These are phyloP conservation scores for Lepidopterella palustris DNA, from an alignment of 495 filamentous ascomycete genomes.

Conservation along the genomic window DNA sequence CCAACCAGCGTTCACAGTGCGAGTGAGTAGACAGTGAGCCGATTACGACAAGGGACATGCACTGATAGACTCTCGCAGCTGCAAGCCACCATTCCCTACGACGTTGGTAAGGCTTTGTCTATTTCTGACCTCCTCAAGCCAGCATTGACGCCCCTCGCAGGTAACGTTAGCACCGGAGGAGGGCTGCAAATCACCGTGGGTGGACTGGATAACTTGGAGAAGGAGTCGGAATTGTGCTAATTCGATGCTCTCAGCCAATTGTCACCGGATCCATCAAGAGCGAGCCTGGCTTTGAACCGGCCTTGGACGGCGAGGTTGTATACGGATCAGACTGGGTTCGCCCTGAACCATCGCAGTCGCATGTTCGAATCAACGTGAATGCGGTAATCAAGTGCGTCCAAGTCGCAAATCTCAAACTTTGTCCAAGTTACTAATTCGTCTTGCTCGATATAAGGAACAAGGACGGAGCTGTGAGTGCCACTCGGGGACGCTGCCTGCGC, in stretches of 20 bases:
- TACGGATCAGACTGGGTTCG: slow-evolving; percentile 1
- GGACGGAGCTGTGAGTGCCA: neutral
- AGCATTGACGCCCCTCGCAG: neutral
- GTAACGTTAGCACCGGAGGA: neutral
- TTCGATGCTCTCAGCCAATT: slow-evolving; percentile 4
- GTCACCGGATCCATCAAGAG: slow-evolving; percentile 1
- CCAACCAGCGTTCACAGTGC: slow-evolving; percentile 6
- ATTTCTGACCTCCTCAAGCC: neutral
- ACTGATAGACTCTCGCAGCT: neutral
- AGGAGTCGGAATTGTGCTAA: no score
- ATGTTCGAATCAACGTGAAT: neutral
- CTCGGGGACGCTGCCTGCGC: neutral
- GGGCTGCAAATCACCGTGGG: neutral
- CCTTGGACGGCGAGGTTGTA: slow-evolving; percentile 3
- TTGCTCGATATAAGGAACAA: neutral
- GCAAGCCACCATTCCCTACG: neutral
- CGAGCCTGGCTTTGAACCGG: slow-evolving; percentile 10
- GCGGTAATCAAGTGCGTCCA: neutral
- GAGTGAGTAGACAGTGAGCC: neutral
- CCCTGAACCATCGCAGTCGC: neutral
- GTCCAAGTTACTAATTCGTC: no score
- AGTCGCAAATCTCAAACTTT: neutral
- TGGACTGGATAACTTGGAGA: neutral
- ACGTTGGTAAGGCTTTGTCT: neutral
- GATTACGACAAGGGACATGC: neutral